A percentile compares a stretch with the other conserved stretches of the same genome.
phyloP scores from a whole-genome alignment of 2,329 filamentous ascomycete species.

The Trichophyton equinum region DNA sequence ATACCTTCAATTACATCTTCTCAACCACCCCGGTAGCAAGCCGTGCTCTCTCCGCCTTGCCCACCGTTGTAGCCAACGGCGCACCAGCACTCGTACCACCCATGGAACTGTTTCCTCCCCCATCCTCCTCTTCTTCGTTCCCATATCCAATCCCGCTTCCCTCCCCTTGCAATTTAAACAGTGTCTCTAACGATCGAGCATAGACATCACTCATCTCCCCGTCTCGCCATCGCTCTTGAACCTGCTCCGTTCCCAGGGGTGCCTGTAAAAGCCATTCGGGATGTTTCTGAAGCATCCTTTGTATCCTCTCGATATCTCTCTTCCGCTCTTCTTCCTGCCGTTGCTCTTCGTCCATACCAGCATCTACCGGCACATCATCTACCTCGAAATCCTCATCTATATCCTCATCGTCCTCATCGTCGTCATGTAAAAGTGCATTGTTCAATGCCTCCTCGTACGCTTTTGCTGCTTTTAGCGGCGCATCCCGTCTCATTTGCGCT shows the following conservation, averaged over 20 bases:
- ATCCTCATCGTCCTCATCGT: constrained; percentile 50
- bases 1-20: constrained; percentile 25
- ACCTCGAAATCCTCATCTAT: background rate
- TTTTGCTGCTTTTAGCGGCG: constrained; percentile 31
- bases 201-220: constrained; percentile 34
- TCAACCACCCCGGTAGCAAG: constrained; percentile 37
- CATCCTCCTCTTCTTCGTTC: constrained; percentile 11
- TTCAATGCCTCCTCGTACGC: constrained; percentile 27
- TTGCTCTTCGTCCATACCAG: background rate
- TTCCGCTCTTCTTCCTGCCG: constrained; percentile 1
- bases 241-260: constrained; percentile 23
- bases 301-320: background rate
- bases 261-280: constrained; percentile 23
- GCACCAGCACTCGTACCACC: constrained; percentile 15
- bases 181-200: constrained; percentile 27
- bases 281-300: constrained; percentile 4
- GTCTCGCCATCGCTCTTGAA: constrained; percentile 28
- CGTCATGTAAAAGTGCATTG: constrained; percentile 22
- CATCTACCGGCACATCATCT: background rate
- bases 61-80: constrained; percentile 34
- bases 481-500: constrained; percentile 34
- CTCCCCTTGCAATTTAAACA: constrained; percentile 30
- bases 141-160: constrained; percentile 14
- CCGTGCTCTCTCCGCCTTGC: constrained; percentile 35
- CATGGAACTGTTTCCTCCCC: constrained; percentile 14